Base-by-base conservation (phyloP, 2,329 filamentous ascomycete genomes). In the Hypoxylon sp. region DNA sequence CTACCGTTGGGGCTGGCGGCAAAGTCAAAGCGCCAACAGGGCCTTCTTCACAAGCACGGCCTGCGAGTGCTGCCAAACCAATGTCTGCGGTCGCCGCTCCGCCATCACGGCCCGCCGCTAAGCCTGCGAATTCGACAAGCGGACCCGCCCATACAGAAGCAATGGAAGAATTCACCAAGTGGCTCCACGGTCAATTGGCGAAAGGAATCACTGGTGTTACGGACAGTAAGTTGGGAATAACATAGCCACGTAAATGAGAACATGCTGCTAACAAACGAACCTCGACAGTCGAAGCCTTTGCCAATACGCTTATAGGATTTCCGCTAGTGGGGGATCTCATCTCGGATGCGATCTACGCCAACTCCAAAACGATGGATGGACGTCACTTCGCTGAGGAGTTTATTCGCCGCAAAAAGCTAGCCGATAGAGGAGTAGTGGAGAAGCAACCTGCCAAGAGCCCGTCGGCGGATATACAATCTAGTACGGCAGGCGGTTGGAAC, bases 361-460 rank as follows among this genome's bases (percentile, higher is more conserved):
- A 89, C 78, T 97, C 93, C 1, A 91, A 91, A 75, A 97, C 94
- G 0, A 93, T 99, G 80, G 94, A 99, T 76, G 94, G 93, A 0
- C 91, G 92, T 53, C 93, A 97, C 76, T 98, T 98, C 76, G 94
- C 93, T 0, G 93, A 97, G 65, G 96, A 99, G 79, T 99, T 96
- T 76, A 88, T 98, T 65, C 92, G 94, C 34, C 94, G 95, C 74
- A 95, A 94, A 82, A 97, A 92, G 85, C 88, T 97, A 1, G 95
- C 96, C 0, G 95, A 98, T 73, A 96, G 94, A 83, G 96, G 96
- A 41, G 87, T 98, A 1, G 85, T 97, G 17, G 92, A 94, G 78
- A 91, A 93, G 74, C 88, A 92, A 60, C 85, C 89, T 14, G 84
- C 87, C 51, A 85, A 82, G 53, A 85, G 76, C 62, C 79, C 74